Evolutionary conservation across 768 basidiomycete genomes (phyloP), one percentile per base, ranked within the genome.

Genomic region (Brasilioporus rufonigricans): DNA sequence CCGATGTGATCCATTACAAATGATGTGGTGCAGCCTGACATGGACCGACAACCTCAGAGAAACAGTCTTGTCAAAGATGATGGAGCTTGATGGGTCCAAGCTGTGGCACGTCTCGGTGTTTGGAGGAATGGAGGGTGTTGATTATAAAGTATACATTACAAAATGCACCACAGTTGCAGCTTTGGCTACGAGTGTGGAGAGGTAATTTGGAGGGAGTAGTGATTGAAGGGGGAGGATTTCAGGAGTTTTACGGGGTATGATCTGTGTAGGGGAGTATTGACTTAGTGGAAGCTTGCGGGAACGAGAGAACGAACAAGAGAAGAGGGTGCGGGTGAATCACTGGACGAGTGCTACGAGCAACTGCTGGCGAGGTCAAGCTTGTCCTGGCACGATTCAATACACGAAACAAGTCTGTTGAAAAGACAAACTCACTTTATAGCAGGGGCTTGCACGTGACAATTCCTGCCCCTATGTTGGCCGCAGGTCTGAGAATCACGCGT

Each of bases 21-120:
- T 64, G 36, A 89, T 74, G 31, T 78, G 76, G 46, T 92, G 89
- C 11, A 91, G 58, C 38, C 91, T 74, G 26, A 76, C 72, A 59
- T 91, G 89, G 0, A 82, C 78, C 18, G 84, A 71, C 3, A 91
- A 73, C 21, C 81, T 82, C 3, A 82, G 78, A 24, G 88, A 80
- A 11, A 87, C 71, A 1, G 76, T 67, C 33, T 67, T 71, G 45
- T 76, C 75, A 57, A 86, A 83, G 18, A 76, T 68, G 49, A 83
- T 73, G 24, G 1, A 62, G 44, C 10, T 65, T 59, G 45, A 63
- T 24, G 24, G 60, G 45, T 14, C 59, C 36, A 16, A 49, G 21
- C 1, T n/a, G 47, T 1, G 47, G 38, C n/a, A 35, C 24, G 39
- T 56, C 32, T 18, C 54, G 31, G 33, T 58, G 47, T 21, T 29